Conservation (phyloP, 2,329 filamentous ascomycete species). For the Alternaria hordeiaustralica region DNA sequence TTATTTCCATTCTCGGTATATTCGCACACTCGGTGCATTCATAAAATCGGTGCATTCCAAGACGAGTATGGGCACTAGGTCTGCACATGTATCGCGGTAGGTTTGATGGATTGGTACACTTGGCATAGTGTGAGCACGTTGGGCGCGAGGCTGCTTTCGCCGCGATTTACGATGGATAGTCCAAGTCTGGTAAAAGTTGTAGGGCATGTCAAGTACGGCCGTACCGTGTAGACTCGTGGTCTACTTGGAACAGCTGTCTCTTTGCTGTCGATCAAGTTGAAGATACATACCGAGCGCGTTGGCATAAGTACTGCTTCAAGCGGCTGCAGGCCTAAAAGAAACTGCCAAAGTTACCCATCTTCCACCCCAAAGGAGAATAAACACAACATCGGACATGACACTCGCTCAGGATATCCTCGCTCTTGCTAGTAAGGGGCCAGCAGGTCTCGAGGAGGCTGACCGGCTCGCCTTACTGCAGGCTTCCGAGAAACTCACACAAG, state of each 20-base stretch:
- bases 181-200: neutral
- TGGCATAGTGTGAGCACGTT: neutral
- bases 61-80: neutral
- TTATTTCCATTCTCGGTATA: neutral
- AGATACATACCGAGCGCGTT: neutral
- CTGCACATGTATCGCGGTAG: neutral
- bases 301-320: neutral
- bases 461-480: conserved; percentile 13
- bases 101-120: too few relatives aligned
- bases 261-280: neutral
- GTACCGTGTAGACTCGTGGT: neutral
- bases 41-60: neutral
- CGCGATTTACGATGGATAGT: neutral
- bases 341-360: neutral
- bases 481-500: conserved; percentile 5
- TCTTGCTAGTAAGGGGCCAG: conserved; percentile 1
- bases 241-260: neutral
- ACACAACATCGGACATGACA: neutral
- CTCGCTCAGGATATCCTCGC: conserved; percentile 5
- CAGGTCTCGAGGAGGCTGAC: conserved; percentile 12
- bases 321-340: neutral
- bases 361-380: neutral
- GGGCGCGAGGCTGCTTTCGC: neutral
- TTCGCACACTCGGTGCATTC: neutral
- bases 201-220: neutral